Evolutionary conservation across 441 rosid genomes (phyloP), one percentile per base, ranked within the genome.

Genomic region (Populus hybrid): DNA sequence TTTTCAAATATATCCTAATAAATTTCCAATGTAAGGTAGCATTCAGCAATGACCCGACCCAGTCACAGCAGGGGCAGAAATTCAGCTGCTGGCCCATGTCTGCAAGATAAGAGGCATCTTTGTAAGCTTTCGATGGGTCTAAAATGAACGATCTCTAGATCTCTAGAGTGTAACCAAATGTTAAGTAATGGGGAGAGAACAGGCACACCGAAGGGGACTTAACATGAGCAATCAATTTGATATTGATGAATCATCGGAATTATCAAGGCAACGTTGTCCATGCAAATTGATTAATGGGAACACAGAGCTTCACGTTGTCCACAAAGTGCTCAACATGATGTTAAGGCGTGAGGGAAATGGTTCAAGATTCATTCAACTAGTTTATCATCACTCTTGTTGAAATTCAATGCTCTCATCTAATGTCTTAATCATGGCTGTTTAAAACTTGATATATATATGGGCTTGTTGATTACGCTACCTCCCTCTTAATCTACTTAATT

Each of bases 281-380:
- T 77, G 80, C 80, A 72, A 66, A 53, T 23, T 20, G 34, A 72
- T 71, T 67, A 20, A 65, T 14, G 77, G 70, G 75, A 77, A 70
- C 80, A 80, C 79, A 57, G 70, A 73, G 69, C 63, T 67, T 81
- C 71, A 66, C 69, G 35, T 75, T 85, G 87, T 87, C 85, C 70
- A 57, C 72, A 59, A 85, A 83, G 77, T 85, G 79, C 70, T 83
- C 32, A 76, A 82, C 88, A 86, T 78, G 65, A 64, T 77, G 79
- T 72, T 75, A 69, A 20, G 81, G 84, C 78, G 75, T 80, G 84
- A 76, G 71, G 77, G 23, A 23, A 36, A 72, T 46, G 30, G 50
- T 70, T 75, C 69, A 10, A 57, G 5, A 24, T 23, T 21, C 64
- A 14, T 81, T 77, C 70, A n/a, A 69, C 38, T 74, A 30, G 21